These are phyloP conservation scores for Mrakia hoshinonis DNA, from an alignment of 768 basidiomycete genomes.

Conservation along the genomic window DNA sequence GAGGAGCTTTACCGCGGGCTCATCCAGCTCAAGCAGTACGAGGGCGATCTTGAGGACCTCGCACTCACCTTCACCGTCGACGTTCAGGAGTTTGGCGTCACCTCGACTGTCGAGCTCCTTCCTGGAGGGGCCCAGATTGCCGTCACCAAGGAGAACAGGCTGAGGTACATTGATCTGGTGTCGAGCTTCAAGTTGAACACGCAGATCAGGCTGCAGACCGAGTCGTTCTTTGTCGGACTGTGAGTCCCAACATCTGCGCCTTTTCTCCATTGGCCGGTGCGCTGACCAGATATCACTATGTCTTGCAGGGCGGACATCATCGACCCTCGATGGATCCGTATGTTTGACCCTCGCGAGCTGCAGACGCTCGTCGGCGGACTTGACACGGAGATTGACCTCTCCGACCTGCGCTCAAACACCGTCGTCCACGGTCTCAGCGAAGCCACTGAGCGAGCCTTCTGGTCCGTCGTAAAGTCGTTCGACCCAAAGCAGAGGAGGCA, in stretches of 20 bases:
- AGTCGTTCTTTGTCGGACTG: conserved; percentile 52
- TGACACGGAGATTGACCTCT: conserved; percentile 49
- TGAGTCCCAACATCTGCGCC: neutral
- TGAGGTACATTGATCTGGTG: conserved; percentile 81
- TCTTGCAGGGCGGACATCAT: conserved; percentile 59
- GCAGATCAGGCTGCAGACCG: conserved; percentile 50
- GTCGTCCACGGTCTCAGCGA: conserved; percentile 74
- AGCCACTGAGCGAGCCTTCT: conserved; percentile 46
- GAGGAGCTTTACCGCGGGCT: conserved; percentile 68
- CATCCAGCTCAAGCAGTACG: conserved; percentile 72
- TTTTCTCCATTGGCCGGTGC: neutral
- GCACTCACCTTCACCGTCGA: conserved; percentile 82
- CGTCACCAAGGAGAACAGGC: conserved; percentile 78
- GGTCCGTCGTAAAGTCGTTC: conserved; percentile 66
- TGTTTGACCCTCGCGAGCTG: conserved; percentile 96
- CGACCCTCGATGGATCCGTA: conserved; percentile 83
- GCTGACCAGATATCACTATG: too few species aligned
- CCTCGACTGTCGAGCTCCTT: conserved; percentile 66
- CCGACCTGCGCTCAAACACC: conserved; percentile 67
- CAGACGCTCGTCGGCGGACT: conserved; percentile 85
- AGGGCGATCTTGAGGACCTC: conserved; percentile 75
- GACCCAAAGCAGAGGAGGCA: conserved; percentile 55
- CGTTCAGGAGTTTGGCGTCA: conserved; percentile 77
- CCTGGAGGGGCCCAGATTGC: conserved; percentile 70
- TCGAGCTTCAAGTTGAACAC: conserved; percentile 73